Conservation (phyloP, 768 basidiomycete genomes). For the Auriscalpium microsporum region DNA sequence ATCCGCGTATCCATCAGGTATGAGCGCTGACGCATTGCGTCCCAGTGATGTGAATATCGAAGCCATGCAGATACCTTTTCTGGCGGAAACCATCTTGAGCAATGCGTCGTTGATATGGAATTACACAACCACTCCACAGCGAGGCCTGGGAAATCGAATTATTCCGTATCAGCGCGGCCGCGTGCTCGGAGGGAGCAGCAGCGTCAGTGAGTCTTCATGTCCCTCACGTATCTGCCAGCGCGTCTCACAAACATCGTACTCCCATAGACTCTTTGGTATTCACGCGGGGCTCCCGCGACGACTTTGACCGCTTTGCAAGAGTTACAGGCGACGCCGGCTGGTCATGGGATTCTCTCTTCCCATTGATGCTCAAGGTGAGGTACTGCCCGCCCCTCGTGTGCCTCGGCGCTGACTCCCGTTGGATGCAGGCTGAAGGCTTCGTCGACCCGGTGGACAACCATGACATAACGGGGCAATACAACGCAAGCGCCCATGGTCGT, state of each 20-base stretch:
- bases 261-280: constrained; percentile 5
- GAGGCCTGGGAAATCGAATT: constrained; percentile 12
- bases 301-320: constrained; percentile 5
- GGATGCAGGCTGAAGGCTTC: constrained; percentile 7
- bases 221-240: background rate
- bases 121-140: constrained; percentile 20
- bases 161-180: constrained; percentile 13
- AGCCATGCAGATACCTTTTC: too few relatives aligned
- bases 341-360: constrained; percentile 8
- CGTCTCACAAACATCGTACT: background rate
- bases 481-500: constrained; percentile 2
- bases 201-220: constrained; percentile 15
- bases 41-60: too few relatives aligned
- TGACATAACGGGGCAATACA: constrained; percentile 8
- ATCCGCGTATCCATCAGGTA: too few relatives aligned
- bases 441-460: constrained; percentile 7
- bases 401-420: background rate
- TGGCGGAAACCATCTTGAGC: too few relatives aligned
- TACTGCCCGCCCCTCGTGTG: background rate
- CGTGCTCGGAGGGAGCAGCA: constrained; percentile 19
- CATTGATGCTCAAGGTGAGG: background rate
- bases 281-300: constrained; percentile 5
- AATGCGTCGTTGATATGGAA: constrained; percentile 20
- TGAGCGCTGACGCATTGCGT: too few relatives aligned
- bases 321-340: constrained; percentile 5